Evolutionary conservation across 192 early-diverging fungal species (phyloP).

Genomic region (Backusella tuberculispora): DNA sequence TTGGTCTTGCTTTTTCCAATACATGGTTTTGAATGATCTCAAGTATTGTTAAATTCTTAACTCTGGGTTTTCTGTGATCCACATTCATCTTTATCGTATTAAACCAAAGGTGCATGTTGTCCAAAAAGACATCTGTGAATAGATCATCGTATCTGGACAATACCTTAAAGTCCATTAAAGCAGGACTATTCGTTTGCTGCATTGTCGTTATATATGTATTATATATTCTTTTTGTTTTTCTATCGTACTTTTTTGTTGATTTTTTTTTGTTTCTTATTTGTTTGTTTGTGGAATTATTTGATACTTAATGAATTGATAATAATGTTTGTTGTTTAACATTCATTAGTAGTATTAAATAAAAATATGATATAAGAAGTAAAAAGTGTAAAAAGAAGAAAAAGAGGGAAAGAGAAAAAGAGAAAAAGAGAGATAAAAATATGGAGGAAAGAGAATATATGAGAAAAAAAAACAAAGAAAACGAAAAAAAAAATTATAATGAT

Average conservation of each 20-base stretch:
- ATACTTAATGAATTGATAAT: constrained; percentile 4
- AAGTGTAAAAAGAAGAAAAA: neutral
- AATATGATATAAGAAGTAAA: neutral
- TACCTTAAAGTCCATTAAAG: constrained; percentile 50
- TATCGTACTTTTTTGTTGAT: neutral
- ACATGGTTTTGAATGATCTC: constrained; percentile 47
- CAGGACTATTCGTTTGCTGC: constrained; percentile 7
- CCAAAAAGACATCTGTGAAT: constrained; percentile 51
- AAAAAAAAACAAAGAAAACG: neutral
- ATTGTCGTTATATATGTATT: neutral
- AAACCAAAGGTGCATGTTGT: constrained; percentile 56
- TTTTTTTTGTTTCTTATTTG: neutral
- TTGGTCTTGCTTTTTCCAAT: constrained; percentile 38
- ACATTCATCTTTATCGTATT: constrained; percentile 55
- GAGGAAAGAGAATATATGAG: neutral
- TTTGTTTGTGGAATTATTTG: neutral
- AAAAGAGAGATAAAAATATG: neutral
- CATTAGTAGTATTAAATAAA: neutral
- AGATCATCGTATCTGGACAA: constrained; percentile 58
- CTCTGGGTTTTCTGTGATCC: constrained; percentile 32
- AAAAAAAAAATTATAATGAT: neutral
- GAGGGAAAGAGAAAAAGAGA: neutral
- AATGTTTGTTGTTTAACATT: constrained; percentile 7
- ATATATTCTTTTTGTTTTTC: neutral
- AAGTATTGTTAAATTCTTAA: constrained; percentile 38